phyloP scores from a whole-genome alignment of 768 basidiomycete genomes.

The Tephrocybe sp. region DNA sequence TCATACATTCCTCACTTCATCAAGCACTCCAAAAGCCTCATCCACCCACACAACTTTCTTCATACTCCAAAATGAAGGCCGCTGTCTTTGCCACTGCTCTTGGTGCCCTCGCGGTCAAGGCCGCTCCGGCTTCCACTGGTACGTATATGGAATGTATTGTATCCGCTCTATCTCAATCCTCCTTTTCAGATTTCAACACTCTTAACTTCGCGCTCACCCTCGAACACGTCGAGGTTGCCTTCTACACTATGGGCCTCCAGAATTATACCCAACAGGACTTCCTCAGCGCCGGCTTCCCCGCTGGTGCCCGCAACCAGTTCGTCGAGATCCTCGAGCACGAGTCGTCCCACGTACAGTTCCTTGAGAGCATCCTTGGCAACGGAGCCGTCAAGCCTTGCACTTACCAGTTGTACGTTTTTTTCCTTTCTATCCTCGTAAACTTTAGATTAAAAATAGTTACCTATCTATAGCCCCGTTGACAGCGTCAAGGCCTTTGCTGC shows the following conservation, averaged over 20 bases:
- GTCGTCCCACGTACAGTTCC: conserved; percentile 4
- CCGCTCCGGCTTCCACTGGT: not conserved
- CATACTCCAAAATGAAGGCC: conserved; percentile 13
- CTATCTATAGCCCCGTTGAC: conserved; percentile 9
- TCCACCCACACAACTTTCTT: not conserved
- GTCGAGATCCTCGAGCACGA: conserved; percentile 7
- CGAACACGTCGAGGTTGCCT: conserved; percentile 16
- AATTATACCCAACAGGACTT: conserved; percentile 11
- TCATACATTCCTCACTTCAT: not conserved
- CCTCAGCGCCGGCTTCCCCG: conserved; percentile 7
- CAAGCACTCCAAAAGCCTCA: not conserved
- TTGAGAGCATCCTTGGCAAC: conserved; percentile 5
- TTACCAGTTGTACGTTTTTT: conserved; percentile 9
- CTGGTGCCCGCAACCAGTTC: conserved; percentile 11
- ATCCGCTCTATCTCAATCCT: not conserved
- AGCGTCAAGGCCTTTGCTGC: conserved; percentile 2
- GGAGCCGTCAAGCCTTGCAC: conserved; percentile 8
- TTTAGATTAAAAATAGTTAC: not conserved
- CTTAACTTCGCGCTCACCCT: conserved; percentile 16
- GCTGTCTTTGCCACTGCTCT: conserved; percentile 7
- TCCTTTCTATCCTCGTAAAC: not conserved
- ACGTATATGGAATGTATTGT: not conserved
- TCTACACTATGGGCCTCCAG: conserved; percentile 9
- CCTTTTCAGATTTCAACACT: conserved; percentile 5
- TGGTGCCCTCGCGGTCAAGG: conserved; percentile 2